Evolutionary conservation across 306 rosid genomes (phyloP).

Genomic region (Pyrus bretschneideri): DNA sequence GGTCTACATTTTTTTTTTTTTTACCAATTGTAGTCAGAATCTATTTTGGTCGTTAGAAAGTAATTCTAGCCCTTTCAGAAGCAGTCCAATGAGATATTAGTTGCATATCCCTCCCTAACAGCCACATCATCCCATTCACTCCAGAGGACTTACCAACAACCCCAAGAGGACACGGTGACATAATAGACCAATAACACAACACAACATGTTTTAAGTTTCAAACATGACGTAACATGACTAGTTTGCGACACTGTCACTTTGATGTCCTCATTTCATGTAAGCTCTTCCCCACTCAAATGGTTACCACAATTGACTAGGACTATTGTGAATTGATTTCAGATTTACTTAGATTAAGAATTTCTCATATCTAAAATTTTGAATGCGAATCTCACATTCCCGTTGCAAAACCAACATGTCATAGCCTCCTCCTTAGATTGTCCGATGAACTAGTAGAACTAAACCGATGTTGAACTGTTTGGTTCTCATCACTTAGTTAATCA

Average conservation of each 20-base stretch:
- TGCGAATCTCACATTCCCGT: too few relatives aligned
- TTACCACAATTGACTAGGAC: too few relatives aligned
- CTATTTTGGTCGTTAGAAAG: neutral
- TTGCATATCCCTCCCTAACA: neutral
- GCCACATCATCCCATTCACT: neutral
- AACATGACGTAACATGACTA: neutral
- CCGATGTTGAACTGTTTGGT: neutral
- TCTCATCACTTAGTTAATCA: too few relatives aligned
- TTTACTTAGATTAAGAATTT: neutral
- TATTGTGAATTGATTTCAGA: neutral
- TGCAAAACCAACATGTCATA: neutral
- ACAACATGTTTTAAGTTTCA: too few relatives aligned
- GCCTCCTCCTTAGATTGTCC: neutral
- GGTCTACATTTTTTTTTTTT: neutral
- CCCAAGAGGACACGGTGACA: accelerated
- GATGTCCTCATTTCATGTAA: too few relatives aligned
- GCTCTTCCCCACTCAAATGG: too few relatives aligned
- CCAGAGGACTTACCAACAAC: neutral
- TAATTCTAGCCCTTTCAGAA: too few relatives aligned
- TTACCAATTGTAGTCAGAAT: too few relatives aligned
- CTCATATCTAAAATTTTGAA: too few relatives aligned
- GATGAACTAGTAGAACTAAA: neutral
- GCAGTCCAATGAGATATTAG: neutral
- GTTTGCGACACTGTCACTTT: neutral
- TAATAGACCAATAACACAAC: neutral